phyloP scores from a whole-genome alignment of 768 basidiomycete genomes.

The Termitomyces sp. region DNA sequence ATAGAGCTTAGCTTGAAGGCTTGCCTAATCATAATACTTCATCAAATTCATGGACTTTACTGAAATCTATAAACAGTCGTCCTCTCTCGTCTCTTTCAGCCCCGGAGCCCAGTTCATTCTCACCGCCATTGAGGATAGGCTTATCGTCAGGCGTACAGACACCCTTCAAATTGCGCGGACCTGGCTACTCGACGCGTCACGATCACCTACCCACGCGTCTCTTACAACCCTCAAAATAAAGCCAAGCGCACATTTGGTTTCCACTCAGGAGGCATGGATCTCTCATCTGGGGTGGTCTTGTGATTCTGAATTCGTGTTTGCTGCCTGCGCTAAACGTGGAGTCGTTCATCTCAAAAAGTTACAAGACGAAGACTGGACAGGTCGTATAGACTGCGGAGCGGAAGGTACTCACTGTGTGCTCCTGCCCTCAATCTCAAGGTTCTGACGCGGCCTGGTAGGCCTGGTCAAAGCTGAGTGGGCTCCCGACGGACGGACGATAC shows the following conservation, averaged over 20 bases:
- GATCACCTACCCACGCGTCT: conserved; percentile 43
- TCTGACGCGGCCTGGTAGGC: conserved; percentile 29
- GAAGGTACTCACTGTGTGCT: conserved; percentile 40
- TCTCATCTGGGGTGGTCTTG: conserved; percentile 82
- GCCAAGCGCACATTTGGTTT: conserved; percentile 17
- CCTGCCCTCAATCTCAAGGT: not conserved
- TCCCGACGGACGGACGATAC: conserved; percentile 71
- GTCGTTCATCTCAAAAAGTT: conserved; percentile 75
- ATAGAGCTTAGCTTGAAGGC: too few species aligned
- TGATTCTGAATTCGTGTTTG: conserved; percentile 84
- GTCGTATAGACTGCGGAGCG: conserved; percentile 71
- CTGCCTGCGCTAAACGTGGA: conserved; percentile 67
- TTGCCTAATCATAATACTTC: not conserved
- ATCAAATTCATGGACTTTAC: conserved; percentile 69
- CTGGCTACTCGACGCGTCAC: conserved; percentile 60
- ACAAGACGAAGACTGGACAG: conserved; percentile 72
- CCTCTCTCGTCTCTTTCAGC: conserved; percentile 72
- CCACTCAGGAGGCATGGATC: conserved; percentile 38
- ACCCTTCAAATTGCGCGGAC: conserved; percentile 80
- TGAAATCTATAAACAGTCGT: conserved; percentile 73
- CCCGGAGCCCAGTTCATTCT: conserved; percentile 85
- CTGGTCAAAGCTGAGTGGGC: conserved; percentile 89
- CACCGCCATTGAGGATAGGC: conserved; percentile 69
- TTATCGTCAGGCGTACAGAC: conserved; percentile 81
- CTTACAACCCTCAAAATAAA: conserved; percentile 31